These are phyloP conservation scores for Ceratorhiza oryzae-sativae DNA, from an alignment of 1,284 basidiomycete genomes.

Conservation along the genomic window DNA sequence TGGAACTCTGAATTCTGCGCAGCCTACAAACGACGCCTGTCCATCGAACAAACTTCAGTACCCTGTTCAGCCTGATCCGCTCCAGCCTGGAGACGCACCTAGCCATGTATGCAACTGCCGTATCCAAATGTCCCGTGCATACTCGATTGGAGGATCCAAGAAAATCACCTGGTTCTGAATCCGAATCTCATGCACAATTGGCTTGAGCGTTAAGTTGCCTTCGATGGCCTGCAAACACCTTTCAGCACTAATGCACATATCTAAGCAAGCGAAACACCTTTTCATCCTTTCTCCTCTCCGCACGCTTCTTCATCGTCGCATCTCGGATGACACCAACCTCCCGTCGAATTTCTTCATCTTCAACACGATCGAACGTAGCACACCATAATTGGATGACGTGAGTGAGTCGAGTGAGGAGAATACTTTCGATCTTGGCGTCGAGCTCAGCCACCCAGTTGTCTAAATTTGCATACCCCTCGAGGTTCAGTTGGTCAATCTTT, in stretches of 20 bases:
- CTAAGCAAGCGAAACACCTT: conserved; percentile 57
- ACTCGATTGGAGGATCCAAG: conserved; percentile 96
- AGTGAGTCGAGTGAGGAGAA: conserved; percentile 78
- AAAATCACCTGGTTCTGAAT: conserved; percentile 99
- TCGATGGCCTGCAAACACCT: conserved; percentile 55
- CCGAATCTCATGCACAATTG: conserved; percentile 91
- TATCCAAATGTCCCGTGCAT: conserved; percentile 91
- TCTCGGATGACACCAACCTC: conserved; percentile 62
- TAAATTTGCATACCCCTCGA: conserved; percentile 98
- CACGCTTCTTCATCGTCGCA: conserved; percentile 65
- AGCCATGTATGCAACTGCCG: conserved; percentile 90
- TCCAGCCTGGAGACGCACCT: conserved; percentile 56
- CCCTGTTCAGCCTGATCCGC: not conserved
- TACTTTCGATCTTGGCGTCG: conserved; percentile 84
- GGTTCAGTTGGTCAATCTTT: conserved; percentile 90
- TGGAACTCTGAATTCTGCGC: conserved; percentile 87
- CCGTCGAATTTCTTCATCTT: conserved; percentile 67
- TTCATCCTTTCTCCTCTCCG: conserved; percentile 70
- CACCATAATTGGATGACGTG: conserved; percentile 90
- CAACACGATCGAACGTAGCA: conserved; percentile 76
- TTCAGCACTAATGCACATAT: conserved; percentile 19
- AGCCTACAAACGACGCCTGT: conserved; percentile 87
- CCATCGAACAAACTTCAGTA: not conserved
- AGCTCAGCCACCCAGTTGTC: conserved; percentile 93
- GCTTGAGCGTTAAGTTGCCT: conserved; percentile 73